These are phyloP conservation scores for Ailanthus altissimus DNA, from an alignment of 345 rosid genomes.

Conservation along the genomic window DNA sequence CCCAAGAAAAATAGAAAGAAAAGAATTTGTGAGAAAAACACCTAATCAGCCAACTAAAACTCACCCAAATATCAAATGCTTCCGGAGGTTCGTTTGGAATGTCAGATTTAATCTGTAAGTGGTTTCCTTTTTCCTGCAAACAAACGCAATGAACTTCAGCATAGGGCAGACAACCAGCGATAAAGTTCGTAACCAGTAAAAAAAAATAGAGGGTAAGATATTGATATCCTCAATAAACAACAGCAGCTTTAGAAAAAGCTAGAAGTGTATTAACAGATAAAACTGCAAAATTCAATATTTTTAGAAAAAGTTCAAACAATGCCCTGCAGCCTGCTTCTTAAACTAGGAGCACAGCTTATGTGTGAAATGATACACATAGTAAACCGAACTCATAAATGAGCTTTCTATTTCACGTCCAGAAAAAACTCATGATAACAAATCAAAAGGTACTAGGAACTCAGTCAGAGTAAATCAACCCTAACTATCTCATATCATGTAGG, in stretches of 20 bases:
- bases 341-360: not conserved
- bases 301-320: not conserved
- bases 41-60: conserved; percentile 3
- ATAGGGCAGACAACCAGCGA: not conserved
- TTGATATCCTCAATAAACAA: not conserved
- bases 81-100: conserved; percentile 75
- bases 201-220: not conserved
- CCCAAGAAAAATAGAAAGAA: conserved; percentile 2
- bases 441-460: not conserved
- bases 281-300: not conserved
- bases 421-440: not conserved
- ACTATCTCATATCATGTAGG: not conserved
- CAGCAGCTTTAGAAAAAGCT: not conserved
- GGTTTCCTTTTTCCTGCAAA: conserved; percentile 66
- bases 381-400: not conserved
- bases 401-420: not conserved
- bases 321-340: not conserved
- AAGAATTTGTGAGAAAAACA: not conserved
- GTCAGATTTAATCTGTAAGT: conserved; percentile 69
- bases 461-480: not conserved
- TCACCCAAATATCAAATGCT: conserved; percentile 75
- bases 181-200: not conserved
- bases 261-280: not conserved
- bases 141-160: conserved; percentile 1
- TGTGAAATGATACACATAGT: not conserved